phyloP scores from a whole-genome alignment of 2,329 filamentous ascomycete genomes.

The Nannizziopsis arthrosporioides region DNA sequence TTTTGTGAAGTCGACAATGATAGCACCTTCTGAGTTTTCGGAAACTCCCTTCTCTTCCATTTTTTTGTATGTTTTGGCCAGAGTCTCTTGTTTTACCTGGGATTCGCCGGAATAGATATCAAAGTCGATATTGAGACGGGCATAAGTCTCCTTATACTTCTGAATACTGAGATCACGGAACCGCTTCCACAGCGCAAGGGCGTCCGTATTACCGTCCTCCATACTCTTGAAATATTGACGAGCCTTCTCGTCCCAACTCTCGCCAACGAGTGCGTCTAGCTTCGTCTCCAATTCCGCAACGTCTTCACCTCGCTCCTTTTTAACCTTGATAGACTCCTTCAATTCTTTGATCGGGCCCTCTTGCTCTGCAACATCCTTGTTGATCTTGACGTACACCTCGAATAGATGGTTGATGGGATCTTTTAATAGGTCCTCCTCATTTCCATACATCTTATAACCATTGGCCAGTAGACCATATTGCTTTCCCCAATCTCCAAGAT shows the following conservation, averaged over 20 bases:
- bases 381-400: slow-evolving; percentile 56
- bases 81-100: slow-evolving; percentile 50
- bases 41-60: slow-evolving; percentile 51
- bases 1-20: slow-evolving; percentile 58
- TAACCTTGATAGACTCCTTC: slow-evolving; percentile 39
- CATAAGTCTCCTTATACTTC: slow-evolving; percentile 54
- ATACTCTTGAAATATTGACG: slow-evolving; percentile 57
- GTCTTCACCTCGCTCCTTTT: slow-evolving; percentile 40
- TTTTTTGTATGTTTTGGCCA: slow-evolving; percentile 47
- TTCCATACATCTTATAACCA: slow-evolving; percentile 51
- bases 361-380: slow-evolving; percentile 45
- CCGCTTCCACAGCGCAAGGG: slow-evolving; percentile 50
- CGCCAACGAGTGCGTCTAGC: slow-evolving; percentile 39
- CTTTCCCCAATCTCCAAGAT: slow-evolving; percentile 58
- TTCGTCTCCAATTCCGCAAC: slow-evolving; percentile 39
- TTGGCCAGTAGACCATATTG: slow-evolving; percentile 54
- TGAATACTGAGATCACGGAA: slow-evolving; percentile 54
- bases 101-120: slow-evolving; percentile 60
- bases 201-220: slow-evolving; percentile 50
- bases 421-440: slow-evolving; percentile 46
- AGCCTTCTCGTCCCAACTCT: slow-evolving; percentile 49
- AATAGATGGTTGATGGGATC: slow-evolving; percentile 56
- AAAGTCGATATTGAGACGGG: slow-evolving; percentile 52
- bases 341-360: slow-evolving; percentile 46
- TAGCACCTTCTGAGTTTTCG: slow-evolving; percentile 54